A percentile compares a stretch with the other conserved stretches of the same genome.
These are phyloP conservation scores for Aspergillus neoniger DNA, from an alignment of 2,329 filamentous ascomycete species.

Conservation along the genomic window DNA sequence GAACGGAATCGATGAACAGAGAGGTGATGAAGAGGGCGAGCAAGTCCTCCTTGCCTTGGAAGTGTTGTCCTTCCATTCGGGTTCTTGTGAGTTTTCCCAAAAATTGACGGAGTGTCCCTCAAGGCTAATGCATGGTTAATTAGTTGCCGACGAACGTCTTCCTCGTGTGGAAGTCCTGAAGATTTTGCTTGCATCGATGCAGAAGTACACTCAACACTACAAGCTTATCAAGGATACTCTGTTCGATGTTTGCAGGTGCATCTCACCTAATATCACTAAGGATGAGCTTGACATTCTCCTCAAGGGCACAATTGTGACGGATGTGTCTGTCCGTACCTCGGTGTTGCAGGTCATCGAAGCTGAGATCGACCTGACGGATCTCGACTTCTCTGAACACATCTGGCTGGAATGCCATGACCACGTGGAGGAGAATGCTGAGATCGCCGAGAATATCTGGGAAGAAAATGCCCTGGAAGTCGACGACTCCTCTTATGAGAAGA, in stretches of 20 bases:
- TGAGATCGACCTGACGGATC: conserved; percentile 87
- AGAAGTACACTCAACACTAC: conserved; percentile 87
- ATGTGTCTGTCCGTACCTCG: conserved; percentile 77
- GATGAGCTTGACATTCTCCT: conserved; percentile 76
- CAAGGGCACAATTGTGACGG: conserved; percentile 74
- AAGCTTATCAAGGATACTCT: conserved; percentile 93
- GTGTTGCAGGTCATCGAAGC: conserved; percentile 87
- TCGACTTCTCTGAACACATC: conserved; percentile 83
- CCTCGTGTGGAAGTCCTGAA: conserved; percentile 74
- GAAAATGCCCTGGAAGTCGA: conserved; percentile 79
- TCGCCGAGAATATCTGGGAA: conserved; percentile 90
- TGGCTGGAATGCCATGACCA: conserved; percentile 95
- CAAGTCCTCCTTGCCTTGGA: conserved; percentile 88
- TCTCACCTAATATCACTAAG: conserved; percentile 75
- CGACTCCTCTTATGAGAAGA: conserved; percentile 63
- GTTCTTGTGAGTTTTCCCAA: conserved; percentile 58
- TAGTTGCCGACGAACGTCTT: conserved; percentile 67
- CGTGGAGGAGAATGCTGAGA: conserved; percentile 78
- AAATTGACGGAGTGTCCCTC: not conserved
- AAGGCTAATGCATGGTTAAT: not conserved
- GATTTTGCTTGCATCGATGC: conserved; percentile 77
- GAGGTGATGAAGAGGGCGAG: conserved; percentile 77
- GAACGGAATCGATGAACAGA: conserved; percentile 68
- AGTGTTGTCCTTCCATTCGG: conserved; percentile 84
- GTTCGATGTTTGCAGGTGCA: conserved; percentile 77